These are phyloP conservation scores for Laburnicola sp. DNA, from an alignment of 2,329 filamentous ascomycete species.

Conservation along the genomic window DNA sequence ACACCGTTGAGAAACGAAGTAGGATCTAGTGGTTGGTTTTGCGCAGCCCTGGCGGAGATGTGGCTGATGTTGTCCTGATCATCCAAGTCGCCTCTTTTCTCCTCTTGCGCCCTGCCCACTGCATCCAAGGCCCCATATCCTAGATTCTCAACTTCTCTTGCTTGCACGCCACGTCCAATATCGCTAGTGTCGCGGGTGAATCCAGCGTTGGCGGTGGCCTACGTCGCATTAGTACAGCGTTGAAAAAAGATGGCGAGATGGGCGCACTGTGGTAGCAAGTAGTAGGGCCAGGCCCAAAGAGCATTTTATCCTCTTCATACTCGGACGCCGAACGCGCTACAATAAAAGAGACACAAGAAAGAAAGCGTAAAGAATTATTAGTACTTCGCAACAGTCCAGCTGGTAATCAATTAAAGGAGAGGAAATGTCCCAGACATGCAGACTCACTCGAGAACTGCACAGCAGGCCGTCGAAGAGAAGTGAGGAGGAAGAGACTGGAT, in stretches of 20 bases:
- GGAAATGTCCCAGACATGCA: slow-evolving; percentile 40
- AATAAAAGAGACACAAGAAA: slow-evolving; percentile 5
- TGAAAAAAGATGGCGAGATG: neutral
- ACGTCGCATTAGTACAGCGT: slow-evolving; percentile 20
- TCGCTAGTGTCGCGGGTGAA: slow-evolving; percentile 30
- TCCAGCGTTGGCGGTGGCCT: slow-evolving; percentile 32
- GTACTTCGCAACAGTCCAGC: slow-evolving; percentile 42
- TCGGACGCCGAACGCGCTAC: slow-evolving; percentile 6
- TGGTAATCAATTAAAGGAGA: slow-evolving; percentile 30
- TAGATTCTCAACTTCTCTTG: slow-evolving; percentile 30
- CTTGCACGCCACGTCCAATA: slow-evolving; percentile 25
- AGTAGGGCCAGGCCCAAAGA: slow-evolving; percentile 31
- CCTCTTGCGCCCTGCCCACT: slow-evolving; percentile 18
- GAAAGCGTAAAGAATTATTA: slow-evolving; percentile 27
- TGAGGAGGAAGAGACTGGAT: slow-evolving; percentile 17
- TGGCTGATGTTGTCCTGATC: slow-evolving; percentile 13
- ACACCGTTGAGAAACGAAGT: slow-evolving; percentile 24
- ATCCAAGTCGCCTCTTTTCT: slow-evolving; percentile 18
- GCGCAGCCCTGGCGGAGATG: slow-evolving; percentile 19
- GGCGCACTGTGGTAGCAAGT: slow-evolving; percentile 37
- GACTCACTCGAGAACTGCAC: slow-evolving; percentile 41
- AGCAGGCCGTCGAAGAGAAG: slow-evolving; percentile 39
- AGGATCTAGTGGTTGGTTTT: slow-evolving; percentile 22
- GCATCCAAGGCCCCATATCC: slow-evolving; percentile 22
- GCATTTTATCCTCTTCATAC: slow-evolving; percentile 37